A percentile compares a stretch with the other conserved stretches of the same genome.
Evolutionary conservation across 1,284 basidiomycete species (phyloP).

Genomic region (Mycena sp.): DNA sequence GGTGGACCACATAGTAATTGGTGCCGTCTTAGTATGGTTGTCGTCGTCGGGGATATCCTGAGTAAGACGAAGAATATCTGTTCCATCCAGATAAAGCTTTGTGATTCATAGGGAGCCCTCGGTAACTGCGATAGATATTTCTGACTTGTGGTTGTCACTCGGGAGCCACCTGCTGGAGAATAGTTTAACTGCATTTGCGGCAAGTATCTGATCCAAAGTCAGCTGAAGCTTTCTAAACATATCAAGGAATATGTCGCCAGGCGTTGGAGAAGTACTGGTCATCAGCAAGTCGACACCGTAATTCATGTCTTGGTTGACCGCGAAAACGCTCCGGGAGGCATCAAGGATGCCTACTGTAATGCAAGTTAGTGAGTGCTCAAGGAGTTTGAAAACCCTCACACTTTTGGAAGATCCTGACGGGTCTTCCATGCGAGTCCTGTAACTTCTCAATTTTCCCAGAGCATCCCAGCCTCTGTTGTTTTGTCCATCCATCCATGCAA

Average conservation of each 20-base stretch:
- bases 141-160: neutral
- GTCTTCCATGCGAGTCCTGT: conserved; percentile 14
- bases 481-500: conserved; percentile 49
- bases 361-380: neutral
- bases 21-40: neutral
- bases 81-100: conserved; percentile 21
- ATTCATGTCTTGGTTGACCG: conserved; percentile 42
- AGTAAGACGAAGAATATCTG: conserved; percentile 21
- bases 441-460: conserved; percentile 60
- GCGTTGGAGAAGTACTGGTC: conserved; percentile 38
- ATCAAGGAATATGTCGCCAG: conserved; percentile 39
- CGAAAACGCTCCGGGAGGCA: conserved; percentile 41
- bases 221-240: conserved; percentile 35
- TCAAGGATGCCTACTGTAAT: conserved; percentile 42
- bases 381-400: neutral
- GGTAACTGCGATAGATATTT: conserved; percentile 16
- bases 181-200: neutral
- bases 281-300: conserved; percentile 46
- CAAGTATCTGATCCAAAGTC: conserved; percentile 13
- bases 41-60: conserved; percentile 16
- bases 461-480: conserved; percentile 53
- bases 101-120: conserved; percentile 25
- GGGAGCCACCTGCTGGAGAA: conserved; percentile 19
- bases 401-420: conserved; percentile 26
- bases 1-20: conserved; percentile 26